Percentiles rank a stretch among this genome's conserved stretches.
phyloP scores from a whole-genome alignment of 2,329 filamentous ascomycete species.

The Talaromyces marneffei region DNA sequence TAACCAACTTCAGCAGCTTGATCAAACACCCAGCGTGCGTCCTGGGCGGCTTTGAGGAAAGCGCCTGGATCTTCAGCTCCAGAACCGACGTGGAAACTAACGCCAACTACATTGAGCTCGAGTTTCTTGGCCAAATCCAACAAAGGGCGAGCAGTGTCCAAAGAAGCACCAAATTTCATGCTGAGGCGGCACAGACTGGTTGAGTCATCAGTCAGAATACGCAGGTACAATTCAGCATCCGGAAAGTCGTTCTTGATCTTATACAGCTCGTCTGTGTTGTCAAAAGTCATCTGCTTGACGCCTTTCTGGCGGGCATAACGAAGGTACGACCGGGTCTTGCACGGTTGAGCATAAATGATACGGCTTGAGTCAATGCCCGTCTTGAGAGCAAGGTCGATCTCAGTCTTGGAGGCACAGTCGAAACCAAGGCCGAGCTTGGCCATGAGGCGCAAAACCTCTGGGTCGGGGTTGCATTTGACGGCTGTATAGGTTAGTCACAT shows the following conservation, averaged over 20 bases:
- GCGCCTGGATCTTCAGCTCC: slow-evolving; percentile 89
- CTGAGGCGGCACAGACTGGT: slow-evolving; percentile 90
- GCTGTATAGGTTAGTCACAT: slow-evolving; percentile 46
- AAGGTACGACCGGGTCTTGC: slow-evolving; percentile 98
- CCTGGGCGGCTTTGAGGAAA: slow-evolving; percentile 83
- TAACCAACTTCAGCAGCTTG: slow-evolving; percentile 72
- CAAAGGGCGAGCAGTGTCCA: slow-evolving; percentile 73
- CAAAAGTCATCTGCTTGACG: slow-evolving; percentile 98
- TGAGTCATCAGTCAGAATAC: slow-evolving; percentile 94
- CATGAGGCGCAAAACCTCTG: slow-evolving; percentile 79
- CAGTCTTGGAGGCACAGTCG: slow-evolving; percentile 94
- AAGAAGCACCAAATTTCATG: slow-evolving; percentile 91
- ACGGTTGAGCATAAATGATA: slow-evolving; percentile 98
- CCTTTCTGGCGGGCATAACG: slow-evolving; percentile 77
- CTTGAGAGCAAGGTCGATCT: slow-evolving; percentile 85
- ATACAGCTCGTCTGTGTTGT: slow-evolving; percentile 95
- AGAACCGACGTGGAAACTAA: slow-evolving; percentile 97
- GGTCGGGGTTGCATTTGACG: slow-evolving; percentile 98
- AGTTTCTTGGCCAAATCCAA: slow-evolving; percentile 74
- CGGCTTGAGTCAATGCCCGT: slow-evolving; percentile 79
- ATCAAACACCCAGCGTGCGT: slow-evolving; percentile 84
- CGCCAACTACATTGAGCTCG: slow-evolving; percentile 83
- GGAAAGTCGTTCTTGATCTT: slow-evolving; percentile 94
- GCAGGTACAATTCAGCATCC: slow-evolving; percentile 82
- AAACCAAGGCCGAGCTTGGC: slow-evolving; percentile 87